A percentile compares a stretch with the other conserved stretches of the same genome.
Evolutionary conservation across 1,284 basidiomycete species (phyloP).

Genomic region (Ceratobasidium sp.): DNA sequence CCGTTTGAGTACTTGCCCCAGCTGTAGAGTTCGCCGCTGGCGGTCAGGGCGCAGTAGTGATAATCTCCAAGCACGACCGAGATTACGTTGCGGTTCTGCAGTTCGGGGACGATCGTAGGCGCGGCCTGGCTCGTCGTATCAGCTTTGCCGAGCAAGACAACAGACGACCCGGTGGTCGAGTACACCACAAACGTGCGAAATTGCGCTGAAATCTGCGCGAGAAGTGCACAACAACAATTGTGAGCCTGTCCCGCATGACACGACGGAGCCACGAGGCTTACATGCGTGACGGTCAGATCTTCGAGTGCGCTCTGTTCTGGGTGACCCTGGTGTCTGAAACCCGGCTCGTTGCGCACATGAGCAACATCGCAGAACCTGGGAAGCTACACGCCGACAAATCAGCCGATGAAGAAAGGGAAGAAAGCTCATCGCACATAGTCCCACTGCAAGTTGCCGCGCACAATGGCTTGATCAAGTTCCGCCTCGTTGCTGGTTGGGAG

Average conservation of each 20-base stretch:
- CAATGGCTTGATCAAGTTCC: slow-evolving; percentile 49
- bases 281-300: slow-evolving; percentile 74
- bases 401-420: slow-evolving; percentile 23
- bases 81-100: slow-evolving; percentile 80
- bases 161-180: slow-evolving; percentile 70
- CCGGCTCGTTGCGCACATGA: slow-evolving; percentile 59
- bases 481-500: slow-evolving; percentile 54
- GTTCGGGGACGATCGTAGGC: slow-evolving; percentile 71
- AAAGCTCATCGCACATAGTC: slow-evolving; percentile 66
- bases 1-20: slow-evolving; percentile 86
- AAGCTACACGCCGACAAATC: slow-evolving; percentile 59
- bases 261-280: slow-evolving; percentile 55
- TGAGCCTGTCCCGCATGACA: slow-evolving; percentile 27
- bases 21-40: slow-evolving; percentile 77
- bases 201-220: slow-evolving; percentile 81
- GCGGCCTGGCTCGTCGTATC: slow-evolving; percentile 58
- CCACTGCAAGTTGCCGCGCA: slow-evolving; percentile 60
- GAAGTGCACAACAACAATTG: slow-evolving; percentile 50
- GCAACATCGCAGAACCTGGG: slow-evolving; percentile 73
- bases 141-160: slow-evolving; percentile 71
- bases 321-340: slow-evolving; percentile 54
- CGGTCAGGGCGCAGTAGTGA: slow-evolving; percentile 85
- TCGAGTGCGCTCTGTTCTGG: slow-evolving; percentile 55
- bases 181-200: slow-evolving; percentile 84
- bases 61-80: slow-evolving; percentile 90